Evolutionary conservation across 768 basidiomycete species (phyloP), one percentile per base, ranked within the genome.

Genomic region (Boletus huronensis): DNA sequence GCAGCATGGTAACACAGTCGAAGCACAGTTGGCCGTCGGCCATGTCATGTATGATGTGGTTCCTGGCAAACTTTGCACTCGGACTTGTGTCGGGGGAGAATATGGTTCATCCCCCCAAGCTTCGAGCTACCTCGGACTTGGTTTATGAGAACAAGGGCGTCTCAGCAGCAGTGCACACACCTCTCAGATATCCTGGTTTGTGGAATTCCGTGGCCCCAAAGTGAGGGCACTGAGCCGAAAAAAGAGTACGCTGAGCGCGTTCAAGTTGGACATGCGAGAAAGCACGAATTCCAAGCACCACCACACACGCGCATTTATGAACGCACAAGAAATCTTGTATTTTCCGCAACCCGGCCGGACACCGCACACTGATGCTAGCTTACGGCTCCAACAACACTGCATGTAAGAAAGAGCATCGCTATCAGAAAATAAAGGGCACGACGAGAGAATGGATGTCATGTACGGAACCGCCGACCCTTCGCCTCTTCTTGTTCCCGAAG

Each of bases 401-500:
- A n/a, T 6, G 26, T 16, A 32, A 16, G 26, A 26, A 5, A 29
- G 14, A 32, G 9, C 17, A 8, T 45, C 14, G 3, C 26, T 14
- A 25, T 55, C 13, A 35, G 39, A 40, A 32, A 19, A 17, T 5
- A 13, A 16, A 21, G 19, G 3, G 14, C n/a, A 16, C 4, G 5
- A 23, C n/a, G 2, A 6, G 8, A 36, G 7, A 42, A 36, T 17
- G n/a, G 19, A 3, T 16, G 28, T 23, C 16, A 69, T 78, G 74
- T 78, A 65, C 53, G 70, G 75, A 72, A 83, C 87, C 77, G 85
- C 89, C 88, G 85, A 87, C 89, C 88, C 89, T 77, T 83, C 85
- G 65, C 71, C 76, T 75, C 78, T 75, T 73, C 77, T 63, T 64
- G 47, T 51, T 54, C 58, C 54, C 47, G 61, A 60, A 67, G 71